These are phyloP conservation scores for Chlorella sp. DNA, from an alignment of 139 green algal species.

Conservation along the genomic window DNA sequence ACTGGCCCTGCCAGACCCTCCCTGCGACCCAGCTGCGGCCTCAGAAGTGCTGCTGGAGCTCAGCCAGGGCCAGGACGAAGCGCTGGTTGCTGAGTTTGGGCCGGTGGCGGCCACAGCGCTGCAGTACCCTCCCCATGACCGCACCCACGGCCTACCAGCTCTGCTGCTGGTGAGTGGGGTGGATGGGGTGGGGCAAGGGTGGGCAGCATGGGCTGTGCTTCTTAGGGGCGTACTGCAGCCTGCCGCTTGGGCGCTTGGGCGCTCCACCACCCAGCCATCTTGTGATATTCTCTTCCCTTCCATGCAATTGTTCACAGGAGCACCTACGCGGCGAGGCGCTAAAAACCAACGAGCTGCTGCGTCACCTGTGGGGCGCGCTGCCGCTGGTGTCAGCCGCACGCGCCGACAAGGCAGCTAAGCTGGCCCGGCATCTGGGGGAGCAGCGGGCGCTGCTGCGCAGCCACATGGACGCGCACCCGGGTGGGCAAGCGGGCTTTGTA, in stretches of 20 bases:
- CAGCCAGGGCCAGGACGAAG: constrained; percentile 33
- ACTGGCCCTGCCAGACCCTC: constrained; percentile 8
- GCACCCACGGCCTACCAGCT: constrained; percentile 6
- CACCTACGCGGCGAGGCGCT: constrained; percentile 48
- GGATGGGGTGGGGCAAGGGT: too few species aligned
- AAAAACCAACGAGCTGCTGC: constrained; percentile 80
- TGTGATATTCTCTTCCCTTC: too few species aligned
- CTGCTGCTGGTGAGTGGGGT: constrained; percentile 31
- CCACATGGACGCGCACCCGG: constrained; percentile 2
- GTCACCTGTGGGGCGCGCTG: constrained; percentile 77
- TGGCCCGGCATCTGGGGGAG: constrained; percentile 48
- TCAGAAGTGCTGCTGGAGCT: constrained; percentile 38
- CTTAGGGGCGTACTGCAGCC: too few species aligned
- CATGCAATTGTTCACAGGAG: constrained; percentile 13
- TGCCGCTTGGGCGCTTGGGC: too few species aligned
- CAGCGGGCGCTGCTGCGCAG: constrained; percentile 45
- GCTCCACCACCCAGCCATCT: too few species aligned
- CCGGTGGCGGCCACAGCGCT: constrained; percentile 25
- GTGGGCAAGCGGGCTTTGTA: too few species aligned
- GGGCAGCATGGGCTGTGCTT: too few species aligned
- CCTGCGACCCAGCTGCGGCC: constrained; percentile 33
- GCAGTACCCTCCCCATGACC: constrained; percentile 33
- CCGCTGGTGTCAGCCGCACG: constrained; percentile 47
- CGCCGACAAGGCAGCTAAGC: constrained; percentile 46
- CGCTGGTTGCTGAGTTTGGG: constrained; percentile 38